A percentile compares a stretch with the other conserved stretches of the same genome.
Evolutionary conservation across 202 grass and related monocot species (phyloP).

Genomic region (Setaria italica): DNA sequence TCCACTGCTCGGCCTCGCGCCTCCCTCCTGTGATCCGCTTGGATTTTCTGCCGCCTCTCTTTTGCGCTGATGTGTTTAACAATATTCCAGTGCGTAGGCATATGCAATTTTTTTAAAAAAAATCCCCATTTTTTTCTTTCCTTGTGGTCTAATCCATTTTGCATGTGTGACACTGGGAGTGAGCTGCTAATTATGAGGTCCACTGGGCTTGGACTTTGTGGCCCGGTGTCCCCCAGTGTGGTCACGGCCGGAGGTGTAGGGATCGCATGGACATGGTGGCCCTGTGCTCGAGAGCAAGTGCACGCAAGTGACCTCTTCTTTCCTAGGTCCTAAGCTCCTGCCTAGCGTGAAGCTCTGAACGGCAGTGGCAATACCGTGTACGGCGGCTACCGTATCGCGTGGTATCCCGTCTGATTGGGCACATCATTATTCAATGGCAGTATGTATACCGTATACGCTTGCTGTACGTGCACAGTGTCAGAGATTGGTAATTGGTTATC

Average conservation of each 20-base stretch:
- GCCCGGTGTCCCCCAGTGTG: slow-evolving; percentile 23
- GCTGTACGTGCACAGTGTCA: not conserved
- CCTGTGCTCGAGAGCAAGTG: not conserved
- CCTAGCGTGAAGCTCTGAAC: slow-evolving; percentile 8
- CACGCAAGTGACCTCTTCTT: not conserved
- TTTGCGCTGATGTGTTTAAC: not conserved
- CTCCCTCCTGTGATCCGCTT: slow-evolving; percentile 50
- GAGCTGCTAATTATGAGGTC: slow-evolving; percentile 55
- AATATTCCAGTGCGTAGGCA: not conserved
- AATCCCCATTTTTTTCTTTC: not conserved
- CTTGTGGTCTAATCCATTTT: slow-evolving; percentile 42
- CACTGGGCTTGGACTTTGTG: slow-evolving; percentile 57
- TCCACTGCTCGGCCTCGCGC: slow-evolving; percentile 28
- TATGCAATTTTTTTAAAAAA: not conserved
- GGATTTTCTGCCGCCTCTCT: slow-evolving; percentile 28
- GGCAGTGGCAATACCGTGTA: not conserved
- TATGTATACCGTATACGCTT: not conserved
- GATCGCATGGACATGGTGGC: slow-evolving; percentile 19
- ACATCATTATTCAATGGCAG: too few relatives aligned
- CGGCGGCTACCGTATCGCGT: not conserved
- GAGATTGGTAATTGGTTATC: not conserved
- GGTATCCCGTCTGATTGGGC: not conserved
- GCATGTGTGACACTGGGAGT: slow-evolving; percentile 52
- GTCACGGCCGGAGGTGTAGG: slow-evolving; percentile 1
- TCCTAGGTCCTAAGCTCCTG: not conserved